Conservation (phyloP, 1,284 basidiomycete species). For the Malassezia sympodialis region DNA sequence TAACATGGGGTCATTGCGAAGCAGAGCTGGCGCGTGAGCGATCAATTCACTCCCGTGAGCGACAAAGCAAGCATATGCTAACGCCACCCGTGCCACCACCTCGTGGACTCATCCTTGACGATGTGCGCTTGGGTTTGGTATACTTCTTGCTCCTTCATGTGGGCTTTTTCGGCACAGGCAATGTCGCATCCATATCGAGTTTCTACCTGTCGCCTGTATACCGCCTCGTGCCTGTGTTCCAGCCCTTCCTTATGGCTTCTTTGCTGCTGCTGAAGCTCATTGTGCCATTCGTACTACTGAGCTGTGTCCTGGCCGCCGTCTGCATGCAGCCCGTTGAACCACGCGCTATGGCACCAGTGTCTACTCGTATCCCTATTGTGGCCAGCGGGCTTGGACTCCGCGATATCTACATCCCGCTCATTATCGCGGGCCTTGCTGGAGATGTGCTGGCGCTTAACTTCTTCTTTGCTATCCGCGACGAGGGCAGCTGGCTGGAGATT, state of each 20-base stretch:
- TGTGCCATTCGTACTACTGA: conserved; percentile 57
- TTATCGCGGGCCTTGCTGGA: conserved; percentile 31
- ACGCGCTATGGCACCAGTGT: conserved; percentile 7
- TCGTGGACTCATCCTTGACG: conserved; percentile 54
- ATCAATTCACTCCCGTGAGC: background rate
- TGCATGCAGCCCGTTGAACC: conserved; percentile 12
- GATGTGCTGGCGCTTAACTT: conserved; percentile 59
- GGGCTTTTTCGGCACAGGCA: conserved; percentile 71
- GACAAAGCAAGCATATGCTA: background rate
- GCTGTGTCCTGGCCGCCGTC: conserved; percentile 54
- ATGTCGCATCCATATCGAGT: conserved; percentile 75
- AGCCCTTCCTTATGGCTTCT: conserved; percentile 67
- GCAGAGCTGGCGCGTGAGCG: conserved; percentile 21
- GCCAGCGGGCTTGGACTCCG: conserved; percentile 28
- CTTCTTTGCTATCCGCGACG: conserved; percentile 72
- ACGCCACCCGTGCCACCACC: background rate
- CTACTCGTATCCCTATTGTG: background rate
- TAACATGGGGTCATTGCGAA: conserved; percentile 65
- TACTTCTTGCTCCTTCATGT: conserved; percentile 79
- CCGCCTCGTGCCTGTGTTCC: conserved; percentile 74
- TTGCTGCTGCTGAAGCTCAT: conserved; percentile 56
- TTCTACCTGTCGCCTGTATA: conserved; percentile 85
- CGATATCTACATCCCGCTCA: conserved; percentile 23
- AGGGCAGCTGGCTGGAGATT: conserved; percentile 79
- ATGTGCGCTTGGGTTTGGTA: conserved; percentile 66